Conservation (phyloP, 768 basidiomycete species). For the Russula lepida region DNA sequence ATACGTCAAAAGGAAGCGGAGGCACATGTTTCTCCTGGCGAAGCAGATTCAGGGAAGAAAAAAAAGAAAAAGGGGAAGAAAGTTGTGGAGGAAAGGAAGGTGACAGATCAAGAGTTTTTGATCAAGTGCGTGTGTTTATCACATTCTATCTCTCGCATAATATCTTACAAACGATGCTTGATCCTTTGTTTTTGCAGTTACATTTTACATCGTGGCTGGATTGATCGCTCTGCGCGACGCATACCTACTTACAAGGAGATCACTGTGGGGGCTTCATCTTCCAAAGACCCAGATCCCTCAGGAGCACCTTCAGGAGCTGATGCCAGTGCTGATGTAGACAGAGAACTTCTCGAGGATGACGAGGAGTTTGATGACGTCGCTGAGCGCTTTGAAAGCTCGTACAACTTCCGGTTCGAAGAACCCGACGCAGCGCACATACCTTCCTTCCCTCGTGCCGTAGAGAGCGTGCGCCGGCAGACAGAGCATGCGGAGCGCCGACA, state of each 20-base stretch:
- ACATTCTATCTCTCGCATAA: background rate
- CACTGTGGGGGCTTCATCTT: conserved; percentile 32
- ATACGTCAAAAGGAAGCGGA: conserved; percentile 27
- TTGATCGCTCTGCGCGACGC: conserved; percentile 65
- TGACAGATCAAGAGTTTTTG: conserved; percentile 79
- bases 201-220: conserved; percentile 96
- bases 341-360: conserved; percentile 40
- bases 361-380: conserved; percentile 85
- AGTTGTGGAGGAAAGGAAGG: conserved; percentile 37
- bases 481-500: conserved; percentile 52
- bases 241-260: conserved; percentile 85
- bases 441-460: conserved; percentile 68
- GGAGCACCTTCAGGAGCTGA: conserved; percentile 15
- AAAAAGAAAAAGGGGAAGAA: conserved; percentile 23
- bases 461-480: conserved; percentile 60
- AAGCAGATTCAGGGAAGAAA: conserved; percentile 29
- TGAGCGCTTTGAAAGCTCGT: conserved; percentile 90
- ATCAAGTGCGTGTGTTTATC: conserved; percentile 56
- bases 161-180: background rate
- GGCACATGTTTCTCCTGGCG: conserved; percentile 24
- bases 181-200: conserved; percentile 46
- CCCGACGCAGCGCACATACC: conserved; percentile 60
- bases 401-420: conserved; percentile 98
- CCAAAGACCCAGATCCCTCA: conserved; percentile 21
- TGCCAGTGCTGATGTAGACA: conserved; percentile 23